Evolutionary conservation across 163 green algal species (phyloP).

Genomic region (Coccomyxa subellipsoidea): DNA sequence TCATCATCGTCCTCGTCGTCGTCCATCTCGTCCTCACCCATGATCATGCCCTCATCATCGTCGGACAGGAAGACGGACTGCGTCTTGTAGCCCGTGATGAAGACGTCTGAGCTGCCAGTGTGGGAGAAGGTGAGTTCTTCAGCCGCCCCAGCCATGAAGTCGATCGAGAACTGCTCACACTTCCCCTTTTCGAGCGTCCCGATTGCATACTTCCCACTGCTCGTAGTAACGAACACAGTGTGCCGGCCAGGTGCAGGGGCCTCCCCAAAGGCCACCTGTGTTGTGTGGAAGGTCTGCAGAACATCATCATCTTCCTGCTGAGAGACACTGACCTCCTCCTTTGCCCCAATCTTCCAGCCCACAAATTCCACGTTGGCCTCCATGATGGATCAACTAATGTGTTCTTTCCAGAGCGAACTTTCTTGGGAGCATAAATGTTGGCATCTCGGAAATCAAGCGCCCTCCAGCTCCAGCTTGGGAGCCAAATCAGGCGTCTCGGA

Average conservation of each 20-base stretch:
- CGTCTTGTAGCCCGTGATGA: slow-evolving; percentile 14
- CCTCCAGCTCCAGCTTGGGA: no score
- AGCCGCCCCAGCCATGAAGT: neutral
- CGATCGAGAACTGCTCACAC: slow-evolving; percentile 4
- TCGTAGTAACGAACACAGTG: neutral
- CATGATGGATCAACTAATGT: neutral
- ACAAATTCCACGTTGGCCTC: neutral
- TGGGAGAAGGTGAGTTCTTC: slow-evolving; percentile 3
- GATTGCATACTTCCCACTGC: neutral
- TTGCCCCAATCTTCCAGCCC: neutral
- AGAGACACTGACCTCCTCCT: neutral
- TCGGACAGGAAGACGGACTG: neutral
- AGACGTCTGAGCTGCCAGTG: slow-evolving; percentile 4
- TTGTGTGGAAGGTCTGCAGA: neutral
- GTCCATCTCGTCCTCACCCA: neutral
- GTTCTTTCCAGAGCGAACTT: neutral
- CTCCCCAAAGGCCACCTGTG: slow-evolving; percentile 8
- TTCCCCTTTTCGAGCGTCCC: slow-evolving; percentile 6
- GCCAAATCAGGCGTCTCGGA: neutral
- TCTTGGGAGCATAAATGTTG: neutral
- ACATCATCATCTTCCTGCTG: neutral
- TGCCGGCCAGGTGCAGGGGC: neutral
- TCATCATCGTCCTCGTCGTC: slow-evolving; percentile 6
- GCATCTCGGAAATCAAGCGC: neutral
- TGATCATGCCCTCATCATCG: neutral